Evolutionary conservation across 257 asterid species (phyloP).

Genomic region (Linaria vulgaris): DNA sequence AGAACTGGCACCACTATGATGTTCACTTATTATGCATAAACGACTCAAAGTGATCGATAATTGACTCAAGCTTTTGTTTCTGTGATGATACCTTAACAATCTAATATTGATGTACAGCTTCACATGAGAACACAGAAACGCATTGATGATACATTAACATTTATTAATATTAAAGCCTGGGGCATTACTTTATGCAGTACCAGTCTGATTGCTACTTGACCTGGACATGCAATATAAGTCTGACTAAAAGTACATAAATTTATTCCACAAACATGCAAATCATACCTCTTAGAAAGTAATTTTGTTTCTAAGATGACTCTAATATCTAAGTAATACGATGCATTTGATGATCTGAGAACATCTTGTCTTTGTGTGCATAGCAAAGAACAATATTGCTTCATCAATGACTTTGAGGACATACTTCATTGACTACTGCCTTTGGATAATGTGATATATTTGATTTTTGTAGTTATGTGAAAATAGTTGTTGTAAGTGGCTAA

Average conservation of each 20-base stretch:
- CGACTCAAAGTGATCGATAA: neutral
- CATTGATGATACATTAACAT: too few species aligned
- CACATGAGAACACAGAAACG: too few species aligned
- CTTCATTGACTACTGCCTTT: neutral
- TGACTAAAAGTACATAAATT: neutral
- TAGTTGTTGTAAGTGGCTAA: slow-evolving; percentile 20
- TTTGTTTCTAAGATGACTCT: neutral
- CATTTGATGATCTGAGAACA: neutral
- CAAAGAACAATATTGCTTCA: neutral
- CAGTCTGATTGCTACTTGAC: too few species aligned
- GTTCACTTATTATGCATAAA: too few species aligned
- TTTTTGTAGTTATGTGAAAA: slow-evolving; percentile 1
- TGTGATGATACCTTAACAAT: too few species aligned
- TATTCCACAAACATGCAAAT: neutral
- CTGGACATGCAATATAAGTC: too few species aligned
- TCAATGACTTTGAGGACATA: neutral
- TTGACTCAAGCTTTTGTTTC: too few species aligned
- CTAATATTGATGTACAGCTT: too few species aligned
- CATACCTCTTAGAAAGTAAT: neutral
- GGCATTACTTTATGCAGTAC: too few species aligned
- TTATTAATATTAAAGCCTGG: too few species aligned
- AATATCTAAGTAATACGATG: neutral
- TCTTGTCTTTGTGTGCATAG: neutral
- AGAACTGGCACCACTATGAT: neutral
- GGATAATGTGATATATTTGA: neutral